Conservation (phyloP, 177 flowering plant genomes). For the Tripterygium wilfordii region DNA sequence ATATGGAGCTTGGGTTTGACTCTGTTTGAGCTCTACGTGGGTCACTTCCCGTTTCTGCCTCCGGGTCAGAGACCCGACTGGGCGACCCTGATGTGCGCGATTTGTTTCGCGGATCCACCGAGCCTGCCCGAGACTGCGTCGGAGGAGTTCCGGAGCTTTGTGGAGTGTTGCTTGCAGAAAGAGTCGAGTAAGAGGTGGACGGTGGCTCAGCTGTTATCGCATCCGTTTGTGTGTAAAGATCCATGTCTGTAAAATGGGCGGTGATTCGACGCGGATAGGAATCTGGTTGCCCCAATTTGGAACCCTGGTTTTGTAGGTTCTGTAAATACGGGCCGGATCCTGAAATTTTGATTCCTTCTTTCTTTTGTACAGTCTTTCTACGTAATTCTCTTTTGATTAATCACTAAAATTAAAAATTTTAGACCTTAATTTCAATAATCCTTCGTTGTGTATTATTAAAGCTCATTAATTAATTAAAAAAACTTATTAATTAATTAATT, state of each 20-base stretch:
- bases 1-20: conserved; percentile 64
- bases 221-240: conserved; percentile 37
- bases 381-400: too few species aligned
- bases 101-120: conserved; percentile 67
- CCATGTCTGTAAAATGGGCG: not conserved
- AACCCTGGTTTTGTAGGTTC: too few species aligned
- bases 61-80: conserved; percentile 69
- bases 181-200: conserved; percentile 55
- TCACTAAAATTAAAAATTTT: too few species aligned
- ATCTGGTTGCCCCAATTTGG: too few species aligned
- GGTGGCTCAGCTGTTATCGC: conserved; percentile 44
- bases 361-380: too few species aligned
- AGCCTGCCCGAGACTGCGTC: conserved; percentile 44
- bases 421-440: too few species aligned
- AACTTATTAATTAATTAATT: too few species aligned
- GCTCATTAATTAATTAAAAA: too few species aligned
- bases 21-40: conserved; percentile 47
- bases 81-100: conserved; percentile 74
- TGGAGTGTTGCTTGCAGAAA: conserved; percentile 64
- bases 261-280: too few species aligned
- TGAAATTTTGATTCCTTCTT: too few species aligned
- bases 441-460: too few species aligned
- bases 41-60: conserved; percentile 50
- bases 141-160: conserved; percentile 40
- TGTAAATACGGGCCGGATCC: too few species aligned